Conservation (phyloP, 352 stramenopile species). For the Phytophthora citricola region DNA sequence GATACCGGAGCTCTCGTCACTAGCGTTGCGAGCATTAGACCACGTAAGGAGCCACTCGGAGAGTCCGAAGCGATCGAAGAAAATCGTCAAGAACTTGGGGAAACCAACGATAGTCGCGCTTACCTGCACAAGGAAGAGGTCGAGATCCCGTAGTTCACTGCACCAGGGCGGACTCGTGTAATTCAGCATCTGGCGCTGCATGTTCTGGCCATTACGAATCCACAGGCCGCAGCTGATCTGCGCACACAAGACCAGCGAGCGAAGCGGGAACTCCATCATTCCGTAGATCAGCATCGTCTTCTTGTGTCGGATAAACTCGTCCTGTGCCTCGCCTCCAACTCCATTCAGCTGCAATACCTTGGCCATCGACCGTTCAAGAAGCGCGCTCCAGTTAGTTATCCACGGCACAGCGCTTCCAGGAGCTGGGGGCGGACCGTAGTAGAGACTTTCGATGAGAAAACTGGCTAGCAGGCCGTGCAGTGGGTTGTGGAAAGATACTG, state of each 20-base stretch:
- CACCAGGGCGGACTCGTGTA: constrained; percentile 82
- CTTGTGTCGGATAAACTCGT: constrained; percentile 43
- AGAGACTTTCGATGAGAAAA: constrained; percentile 82
- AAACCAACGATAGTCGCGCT: constrained; percentile 66
- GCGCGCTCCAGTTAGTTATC: constrained; percentile 56
- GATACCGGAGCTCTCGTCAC: constrained; percentile 51
- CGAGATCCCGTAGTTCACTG: constrained; percentile 73
- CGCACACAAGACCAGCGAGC: constrained; percentile 74
- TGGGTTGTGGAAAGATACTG: constrained; percentile 92
- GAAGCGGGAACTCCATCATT: constrained; percentile 82
- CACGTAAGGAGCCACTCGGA: constrained; percentile 77
- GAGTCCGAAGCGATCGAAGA: constrained; percentile 84
- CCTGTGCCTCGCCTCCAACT: constrained; percentile 29
- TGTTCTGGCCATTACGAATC: constrained; percentile 87
- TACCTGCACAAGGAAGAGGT: constrained; percentile 80
- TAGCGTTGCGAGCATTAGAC: constrained; percentile 52
- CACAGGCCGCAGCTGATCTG: constrained; percentile 83
- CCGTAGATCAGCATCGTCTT: constrained; percentile 72
- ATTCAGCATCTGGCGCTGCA: constrained; percentile 83
- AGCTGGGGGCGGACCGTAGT: constrained; percentile 50
- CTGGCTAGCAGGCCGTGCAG: constrained; percentile 86
- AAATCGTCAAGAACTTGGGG: constrained; percentile 75
- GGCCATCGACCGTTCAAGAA: constrained; percentile 59
- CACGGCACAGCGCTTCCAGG: constrained; percentile 35
- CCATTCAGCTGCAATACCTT: constrained; percentile 35